A percentile compares a stretch with the other conserved stretches of the same genome.
Conservation (phyloP, 768 basidiomycete species). For the Multifurca ochricompacta region DNA sequence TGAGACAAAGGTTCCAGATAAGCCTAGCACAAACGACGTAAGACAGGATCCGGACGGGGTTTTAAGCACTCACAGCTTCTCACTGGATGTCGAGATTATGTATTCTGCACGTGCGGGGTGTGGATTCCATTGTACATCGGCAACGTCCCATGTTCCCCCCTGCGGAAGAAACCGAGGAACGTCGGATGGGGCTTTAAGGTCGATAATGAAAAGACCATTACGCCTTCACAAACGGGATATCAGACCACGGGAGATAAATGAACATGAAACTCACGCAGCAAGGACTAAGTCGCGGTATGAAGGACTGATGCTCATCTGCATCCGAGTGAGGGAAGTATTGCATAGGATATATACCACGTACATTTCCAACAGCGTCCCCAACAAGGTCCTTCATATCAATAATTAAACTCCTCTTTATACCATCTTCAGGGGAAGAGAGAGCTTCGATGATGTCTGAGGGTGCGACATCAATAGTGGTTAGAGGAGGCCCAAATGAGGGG, state of each 20-base stretch:
- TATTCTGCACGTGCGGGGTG: constrained; percentile 69
- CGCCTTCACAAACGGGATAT: constrained; percentile 37
- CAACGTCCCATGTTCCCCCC: constrained; percentile 94
- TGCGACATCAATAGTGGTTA: background rate
- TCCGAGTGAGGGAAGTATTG: background rate
- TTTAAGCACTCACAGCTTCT: constrained; percentile 58
- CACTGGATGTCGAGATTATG: constrained; percentile 81
- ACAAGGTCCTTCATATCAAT: constrained; percentile 77
- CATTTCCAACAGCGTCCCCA: constrained; percentile 79
- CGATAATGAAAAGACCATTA: constrained; percentile 90
- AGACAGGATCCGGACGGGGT: background rate
- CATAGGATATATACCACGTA: constrained; percentile 31
- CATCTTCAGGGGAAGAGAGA: constrained; percentile 40
- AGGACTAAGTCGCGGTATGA: constrained; percentile 82
- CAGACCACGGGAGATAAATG: background rate
- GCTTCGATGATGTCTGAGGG: constrained; percentile 12
- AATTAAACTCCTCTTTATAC: constrained; percentile 51
- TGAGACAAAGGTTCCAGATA: constrained; percentile 86
- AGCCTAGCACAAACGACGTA: constrained; percentile 38
- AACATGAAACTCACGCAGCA: constrained; percentile 57
- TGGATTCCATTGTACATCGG: constrained; percentile 90
- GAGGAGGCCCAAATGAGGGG: background rate
- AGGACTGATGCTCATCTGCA: constrained; percentile 87
- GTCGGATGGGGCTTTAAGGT: constrained; percentile 79
- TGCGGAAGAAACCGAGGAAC: constrained; percentile 93